Conservation (phyloP, 164 flowering plant species). For the Magnolia officinalis region DNA sequence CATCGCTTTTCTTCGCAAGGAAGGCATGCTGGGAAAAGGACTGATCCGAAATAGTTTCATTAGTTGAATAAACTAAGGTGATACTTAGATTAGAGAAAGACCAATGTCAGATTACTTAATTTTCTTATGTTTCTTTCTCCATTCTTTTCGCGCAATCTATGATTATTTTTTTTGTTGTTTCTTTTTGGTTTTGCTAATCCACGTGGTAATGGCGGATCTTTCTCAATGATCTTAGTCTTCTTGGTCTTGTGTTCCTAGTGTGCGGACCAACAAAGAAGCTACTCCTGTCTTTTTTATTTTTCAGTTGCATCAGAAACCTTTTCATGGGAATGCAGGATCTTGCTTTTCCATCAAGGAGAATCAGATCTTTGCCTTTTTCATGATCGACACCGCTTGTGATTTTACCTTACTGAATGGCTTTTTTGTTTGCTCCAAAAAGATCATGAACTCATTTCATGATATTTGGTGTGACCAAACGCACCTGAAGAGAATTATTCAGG, state of each 20-base stretch:
- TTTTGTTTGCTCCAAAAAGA: too few species aligned
- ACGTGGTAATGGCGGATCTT: not conserved
- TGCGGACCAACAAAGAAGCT: conserved; percentile 1
- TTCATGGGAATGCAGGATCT: conserved; percentile 11
- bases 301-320: not conserved
- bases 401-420: conserved; percentile 1
- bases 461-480: too few species aligned
- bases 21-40: not conserved
- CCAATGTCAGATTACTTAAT: not conserved
- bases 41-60: not conserved
- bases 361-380: conserved; percentile 11
- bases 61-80: not conserved
- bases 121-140: not conserved
- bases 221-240: not conserved
- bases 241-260: not conserved
- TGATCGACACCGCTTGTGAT: conserved; percentile 4
- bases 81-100: not conserved
- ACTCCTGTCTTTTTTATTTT: conserved; percentile 3
- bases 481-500: too few species aligned
- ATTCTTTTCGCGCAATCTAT: too few species aligned
- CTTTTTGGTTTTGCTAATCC: not conserved
- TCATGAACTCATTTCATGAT: too few species aligned
- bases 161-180: too few species aligned
- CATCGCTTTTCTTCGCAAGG: not conserved
- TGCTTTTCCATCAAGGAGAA: conserved; percentile 16